A percentile compares a stretch with the other conserved stretches of the same genome.
Conservation (phyloP, 805 yeast genomes). For the Schizosaccharomyces cryophilus region DNA sequence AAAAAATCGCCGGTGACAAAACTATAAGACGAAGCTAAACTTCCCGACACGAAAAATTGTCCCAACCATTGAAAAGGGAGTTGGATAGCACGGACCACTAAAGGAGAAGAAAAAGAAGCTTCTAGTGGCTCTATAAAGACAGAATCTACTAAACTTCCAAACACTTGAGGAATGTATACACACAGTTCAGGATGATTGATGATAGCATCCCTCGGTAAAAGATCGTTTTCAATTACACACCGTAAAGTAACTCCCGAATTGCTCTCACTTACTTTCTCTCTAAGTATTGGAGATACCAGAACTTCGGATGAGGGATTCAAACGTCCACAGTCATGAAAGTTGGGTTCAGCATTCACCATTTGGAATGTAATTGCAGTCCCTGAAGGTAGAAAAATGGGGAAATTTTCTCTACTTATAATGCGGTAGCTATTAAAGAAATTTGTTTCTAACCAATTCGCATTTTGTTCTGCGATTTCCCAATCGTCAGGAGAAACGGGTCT, state of each 20-base stretch:
- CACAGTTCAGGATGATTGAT: not conserved
- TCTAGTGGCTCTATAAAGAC: not conserved
- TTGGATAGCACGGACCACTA: too few relatives aligned
- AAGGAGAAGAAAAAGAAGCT: too few relatives aligned
- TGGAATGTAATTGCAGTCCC: not conserved
- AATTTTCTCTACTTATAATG: not conserved
- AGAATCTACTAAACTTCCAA: not conserved
- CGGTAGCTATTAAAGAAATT: not conserved
- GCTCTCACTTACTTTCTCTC: not conserved
- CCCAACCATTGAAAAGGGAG: not conserved
- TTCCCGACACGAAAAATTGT: not conserved
- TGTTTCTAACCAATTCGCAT: not conserved
- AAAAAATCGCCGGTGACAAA: not conserved
- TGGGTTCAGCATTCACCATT: not conserved
- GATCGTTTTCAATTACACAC: not conserved
- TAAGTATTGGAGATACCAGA: not conserved
- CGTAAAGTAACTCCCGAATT: not conserved
- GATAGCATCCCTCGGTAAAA: not conserved
- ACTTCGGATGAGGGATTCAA: not conserved
- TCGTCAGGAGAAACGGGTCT: not conserved
- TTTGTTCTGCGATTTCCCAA: not conserved
- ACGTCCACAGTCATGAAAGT: not conserved
- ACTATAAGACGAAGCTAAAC: not conserved
- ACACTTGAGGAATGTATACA: not conserved
- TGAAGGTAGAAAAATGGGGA: not conserved